These are phyloP conservation scores for Bauhinia variegata DNA, from an alignment of 306 rosid species.

Conservation along the genomic window DNA sequence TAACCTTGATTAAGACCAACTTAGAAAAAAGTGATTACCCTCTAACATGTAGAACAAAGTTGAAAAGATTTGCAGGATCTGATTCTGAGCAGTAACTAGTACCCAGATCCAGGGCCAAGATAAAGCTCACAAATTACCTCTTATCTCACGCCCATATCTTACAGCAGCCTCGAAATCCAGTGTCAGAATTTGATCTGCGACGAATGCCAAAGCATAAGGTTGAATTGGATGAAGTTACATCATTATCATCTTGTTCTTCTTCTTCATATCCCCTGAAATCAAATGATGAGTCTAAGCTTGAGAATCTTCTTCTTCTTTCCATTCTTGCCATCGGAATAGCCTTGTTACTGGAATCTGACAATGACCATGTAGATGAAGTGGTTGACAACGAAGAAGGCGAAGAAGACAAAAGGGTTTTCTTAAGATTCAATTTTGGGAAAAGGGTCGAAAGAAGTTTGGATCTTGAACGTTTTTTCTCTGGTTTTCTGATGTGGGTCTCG, in stretches of 20 bases:
- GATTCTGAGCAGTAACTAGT: neutral
- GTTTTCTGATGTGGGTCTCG: conserved; percentile 15
- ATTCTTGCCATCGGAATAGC: neutral
- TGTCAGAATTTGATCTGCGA: conserved; percentile 24
- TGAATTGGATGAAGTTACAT: conserved; percentile 48
- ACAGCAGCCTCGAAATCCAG: conserved; percentile 26
- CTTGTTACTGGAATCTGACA: conserved; percentile 38
- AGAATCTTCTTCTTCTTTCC: conserved; percentile 28
- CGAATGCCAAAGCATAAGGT: conserved; percentile 60
- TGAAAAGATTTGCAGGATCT: conserved; percentile 24
- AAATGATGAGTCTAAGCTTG: conserved; percentile 57
- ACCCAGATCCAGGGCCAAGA: conserved; percentile 21
- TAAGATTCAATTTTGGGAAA: conserved; percentile 49
- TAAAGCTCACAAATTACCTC: neutral
- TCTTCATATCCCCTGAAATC: conserved; percentile 46
- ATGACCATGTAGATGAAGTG: conserved; percentile 18
- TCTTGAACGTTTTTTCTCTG: conserved; percentile 47
- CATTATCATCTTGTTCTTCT: too few species aligned
- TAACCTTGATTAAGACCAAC: too few species aligned
- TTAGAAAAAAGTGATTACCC: too few species aligned
- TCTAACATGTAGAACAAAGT: conserved; percentile 24
- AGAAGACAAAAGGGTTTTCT: conserved; percentile 34
- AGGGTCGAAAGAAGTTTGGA: conserved; percentile 49
- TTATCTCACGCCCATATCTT: conserved; percentile 20
- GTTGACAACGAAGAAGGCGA: conserved; percentile 23